A percentile compares a stretch with the other conserved stretches of the same genome.
Evolutionary conservation across 2,329 filamentous ascomycete species (phyloP).

Genomic region (Colletotrichum graminicola): DNA sequence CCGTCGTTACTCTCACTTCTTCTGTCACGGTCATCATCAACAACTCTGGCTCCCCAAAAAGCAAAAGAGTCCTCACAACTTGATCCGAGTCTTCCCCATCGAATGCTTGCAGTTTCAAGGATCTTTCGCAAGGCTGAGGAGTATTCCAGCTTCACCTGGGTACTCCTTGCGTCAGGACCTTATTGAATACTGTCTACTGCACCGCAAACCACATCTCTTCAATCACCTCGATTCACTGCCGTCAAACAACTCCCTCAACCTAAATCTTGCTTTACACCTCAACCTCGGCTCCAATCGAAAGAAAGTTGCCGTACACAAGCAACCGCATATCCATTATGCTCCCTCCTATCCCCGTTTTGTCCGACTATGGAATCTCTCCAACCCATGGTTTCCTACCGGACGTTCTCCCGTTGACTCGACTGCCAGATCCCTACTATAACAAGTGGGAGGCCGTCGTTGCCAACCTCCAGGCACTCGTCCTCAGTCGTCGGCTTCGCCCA

Average conservation of each 20-base stretch:
- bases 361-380: constrained; percentile 84
- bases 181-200: constrained; percentile 40
- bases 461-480: constrained; percentile 88
- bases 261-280: neutral
- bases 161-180: constrained; percentile 74
- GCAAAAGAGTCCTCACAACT: neutral
- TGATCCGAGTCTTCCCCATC: neutral
- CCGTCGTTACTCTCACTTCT: neutral
- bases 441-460: constrained; percentile 91
- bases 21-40: neutral
- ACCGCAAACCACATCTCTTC: constrained; percentile 34
- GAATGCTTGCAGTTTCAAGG: constrained; percentile 38
- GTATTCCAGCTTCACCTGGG: constrained; percentile 70
- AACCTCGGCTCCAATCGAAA: neutral
- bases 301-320: neutral
- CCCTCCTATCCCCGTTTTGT: constrained; percentile 71
- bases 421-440: constrained; percentile 92
- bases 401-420: constrained; percentile 80
- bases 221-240: constrained; percentile 37
- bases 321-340: constrained; percentile 58
- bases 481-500: constrained; percentile 84
- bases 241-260: neutral
- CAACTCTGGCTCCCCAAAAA: neutral
- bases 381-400: constrained; percentile 89
- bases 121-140: constrained; percentile 70